These are phyloP conservation scores for Colletotrichum camelliae DNA, from an alignment of 2,329 filamentous ascomycete species.

Conservation along the genomic window DNA sequence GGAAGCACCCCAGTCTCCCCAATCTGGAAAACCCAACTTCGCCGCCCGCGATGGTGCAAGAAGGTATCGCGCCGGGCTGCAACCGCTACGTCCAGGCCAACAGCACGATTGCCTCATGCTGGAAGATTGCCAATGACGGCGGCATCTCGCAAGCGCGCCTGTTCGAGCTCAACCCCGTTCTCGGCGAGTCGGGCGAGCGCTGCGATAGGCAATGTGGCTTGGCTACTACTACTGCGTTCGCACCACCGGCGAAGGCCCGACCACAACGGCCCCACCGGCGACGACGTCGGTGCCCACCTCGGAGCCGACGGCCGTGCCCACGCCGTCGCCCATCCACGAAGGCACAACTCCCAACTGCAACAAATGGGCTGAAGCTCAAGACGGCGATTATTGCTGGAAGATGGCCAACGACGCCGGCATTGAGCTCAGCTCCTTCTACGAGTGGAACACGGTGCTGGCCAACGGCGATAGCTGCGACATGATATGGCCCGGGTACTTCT, in stretches of 20 bases:
- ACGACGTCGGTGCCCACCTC: neutral
- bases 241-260: too few relatives aligned
- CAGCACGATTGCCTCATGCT: neutral
- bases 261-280: too few relatives aligned
- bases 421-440: neutral
- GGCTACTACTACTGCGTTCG: neutral
- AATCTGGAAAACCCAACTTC: neutral
- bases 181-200: neutral
- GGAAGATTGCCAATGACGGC: neutral
- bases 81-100: neutral
- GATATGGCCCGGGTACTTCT: neutral
- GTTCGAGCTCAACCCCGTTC: neutral
- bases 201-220: neutral
- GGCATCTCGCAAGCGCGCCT: neutral
- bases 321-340: neutral
- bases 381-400: neutral
- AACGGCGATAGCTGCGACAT: neutral
- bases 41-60: neutral
- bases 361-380: neutral
- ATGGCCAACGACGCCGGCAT: neutral
- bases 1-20: neutral
- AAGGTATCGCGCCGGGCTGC: neutral
- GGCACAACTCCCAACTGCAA: neutral
- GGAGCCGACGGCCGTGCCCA: neutral
- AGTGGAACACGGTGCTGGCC: neutral